phyloP scores from a whole-genome alignment of 2,329 filamentous ascomycete species.

The Sclerotiophoma versabilis region DNA sequence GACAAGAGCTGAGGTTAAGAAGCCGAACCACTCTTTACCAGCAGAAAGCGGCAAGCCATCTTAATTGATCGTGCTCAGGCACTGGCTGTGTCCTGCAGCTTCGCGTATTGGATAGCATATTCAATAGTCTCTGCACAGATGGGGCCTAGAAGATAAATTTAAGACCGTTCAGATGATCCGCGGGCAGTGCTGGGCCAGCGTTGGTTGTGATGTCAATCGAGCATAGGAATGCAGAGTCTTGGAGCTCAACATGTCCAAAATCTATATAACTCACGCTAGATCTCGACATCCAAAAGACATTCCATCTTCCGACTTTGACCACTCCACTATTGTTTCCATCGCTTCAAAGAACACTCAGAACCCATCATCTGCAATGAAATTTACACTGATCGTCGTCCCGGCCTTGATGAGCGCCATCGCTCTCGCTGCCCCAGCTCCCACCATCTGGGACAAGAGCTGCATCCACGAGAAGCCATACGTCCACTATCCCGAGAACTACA shows the following conservation, averaged over 20 bases:
- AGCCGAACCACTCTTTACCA: neutral
- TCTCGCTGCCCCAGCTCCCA: conserved; percentile 6
- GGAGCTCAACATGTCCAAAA: neutral
- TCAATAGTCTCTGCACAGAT: conserved; percentile 2
- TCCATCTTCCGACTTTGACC: neutral
- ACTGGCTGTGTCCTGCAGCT: neutral
- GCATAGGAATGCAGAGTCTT: neutral
- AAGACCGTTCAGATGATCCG: neutral
- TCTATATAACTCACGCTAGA: conserved; percentile 5
- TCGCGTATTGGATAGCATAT: conserved; percentile 9
- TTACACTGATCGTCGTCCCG: neutral
- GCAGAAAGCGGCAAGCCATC: neutral
- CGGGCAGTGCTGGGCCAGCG: neutral
- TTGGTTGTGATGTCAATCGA: conserved; percentile 1
- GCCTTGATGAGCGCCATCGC: conserved; percentile 10
- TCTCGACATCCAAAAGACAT: neutral
- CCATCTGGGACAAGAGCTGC: conserved; percentile 2
- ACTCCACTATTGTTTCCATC: neutral
- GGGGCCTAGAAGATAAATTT: neutral
- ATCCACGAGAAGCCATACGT: conserved; percentile 2
- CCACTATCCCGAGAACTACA: conserved; percentile 3
- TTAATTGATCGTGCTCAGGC: neutral
- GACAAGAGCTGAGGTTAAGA: neutral
- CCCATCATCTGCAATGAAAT: neutral
- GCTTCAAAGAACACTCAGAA: neutral